A percentile compares a stretch with the other conserved stretches of the same genome.
These are phyloP conservation scores for Balansia obtecta DNA, from an alignment of 2,329 filamentous ascomycete genomes.

Conservation along the genomic window DNA sequence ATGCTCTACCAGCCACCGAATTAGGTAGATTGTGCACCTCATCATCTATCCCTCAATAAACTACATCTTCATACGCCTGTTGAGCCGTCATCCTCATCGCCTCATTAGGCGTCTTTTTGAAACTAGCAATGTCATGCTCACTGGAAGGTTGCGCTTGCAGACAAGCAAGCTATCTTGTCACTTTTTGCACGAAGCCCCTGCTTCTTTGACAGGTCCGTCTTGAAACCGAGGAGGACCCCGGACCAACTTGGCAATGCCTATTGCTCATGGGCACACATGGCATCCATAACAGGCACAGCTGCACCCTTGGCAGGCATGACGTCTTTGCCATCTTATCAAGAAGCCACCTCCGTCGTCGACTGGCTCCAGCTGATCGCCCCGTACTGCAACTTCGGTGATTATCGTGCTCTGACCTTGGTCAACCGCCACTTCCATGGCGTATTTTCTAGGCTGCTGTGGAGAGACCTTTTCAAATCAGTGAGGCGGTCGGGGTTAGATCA, in stretches of 20 bases:
- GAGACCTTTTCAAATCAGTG: slow-evolving; percentile 30
- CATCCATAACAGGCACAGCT: neutral
- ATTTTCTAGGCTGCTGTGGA: slow-evolving; percentile 42
- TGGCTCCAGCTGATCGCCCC: slow-evolving; percentile 37
- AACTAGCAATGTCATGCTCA: neutral
- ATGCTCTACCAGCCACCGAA: neutral
- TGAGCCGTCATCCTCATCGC: neutral
- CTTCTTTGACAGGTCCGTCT: neutral
- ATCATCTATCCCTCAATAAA: neutral
- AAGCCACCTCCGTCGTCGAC: slow-evolving; percentile 33
- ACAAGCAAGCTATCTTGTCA: neutral
- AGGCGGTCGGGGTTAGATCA: slow-evolving; percentile 28
- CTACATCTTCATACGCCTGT: neutral
- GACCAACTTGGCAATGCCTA: neutral
- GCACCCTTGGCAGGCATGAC: slow-evolving; percentile 12
- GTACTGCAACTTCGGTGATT: slow-evolving; percentile 28
- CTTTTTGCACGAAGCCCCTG: neutral
- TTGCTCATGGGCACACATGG: neutral
- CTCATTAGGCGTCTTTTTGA: neutral
- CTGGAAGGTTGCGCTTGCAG: neutral
- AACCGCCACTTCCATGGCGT: slow-evolving; percentile 31
- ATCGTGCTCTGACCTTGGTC: slow-evolving; percentile 35
- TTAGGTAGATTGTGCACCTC: neutral
- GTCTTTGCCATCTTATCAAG: slow-evolving; percentile 37
- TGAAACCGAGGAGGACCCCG: neutral